Conservation (phyloP, 805 yeast species). For the Hanseniaspora valbyensis region DNA sequence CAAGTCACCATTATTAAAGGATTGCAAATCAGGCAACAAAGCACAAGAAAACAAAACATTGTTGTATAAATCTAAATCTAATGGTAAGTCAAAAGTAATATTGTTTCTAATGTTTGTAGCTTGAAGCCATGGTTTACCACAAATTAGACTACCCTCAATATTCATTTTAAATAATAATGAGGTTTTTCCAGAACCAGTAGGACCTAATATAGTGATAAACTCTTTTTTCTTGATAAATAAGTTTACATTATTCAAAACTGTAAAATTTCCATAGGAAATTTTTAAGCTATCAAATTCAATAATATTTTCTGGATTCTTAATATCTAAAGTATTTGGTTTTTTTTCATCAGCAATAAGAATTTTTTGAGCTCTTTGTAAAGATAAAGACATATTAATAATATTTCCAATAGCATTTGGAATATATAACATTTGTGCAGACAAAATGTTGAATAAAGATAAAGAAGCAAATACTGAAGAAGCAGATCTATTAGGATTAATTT, state of each 20-base stretch:
- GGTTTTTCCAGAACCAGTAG: slow-evolving; percentile 71
- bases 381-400: slow-evolving; percentile 56
- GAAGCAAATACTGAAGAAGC: slow-evolving; percentile 65
- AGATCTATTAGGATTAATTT: slow-evolving; percentile 34
- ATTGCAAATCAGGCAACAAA: slow-evolving; percentile 49
- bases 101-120: slow-evolving; percentile 69
- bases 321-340: slow-evolving; percentile 5
- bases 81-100: slow-evolving; percentile 54
- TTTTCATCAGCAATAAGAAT: slow-evolving; percentile 39
- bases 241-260: slow-evolving; percentile 42
- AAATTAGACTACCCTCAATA: slow-evolving; percentile 42
- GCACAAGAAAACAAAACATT: slow-evolving; percentile 56
- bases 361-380: slow-evolving; percentile 46
- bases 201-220: slow-evolving; percentile 50
- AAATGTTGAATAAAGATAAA: slow-evolving; percentile 51
- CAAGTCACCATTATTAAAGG: slow-evolving; percentile 60
- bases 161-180: slow-evolving; percentile 58
- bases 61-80: slow-evolving; percentile 40
- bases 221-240: slow-evolving; percentile 51
- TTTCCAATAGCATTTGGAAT: slow-evolving; percentile 61
- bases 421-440: slow-evolving; percentile 53
- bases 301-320: slow-evolving; percentile 30
- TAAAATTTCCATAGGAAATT: slow-evolving; percentile 18
- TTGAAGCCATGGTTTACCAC: slow-evolving; percentile 75
- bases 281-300: slow-evolving; percentile 40